Base-by-base conservation (phyloP, 352 stramenopile genomes). In the Globisporangium iwayamae region DNA sequence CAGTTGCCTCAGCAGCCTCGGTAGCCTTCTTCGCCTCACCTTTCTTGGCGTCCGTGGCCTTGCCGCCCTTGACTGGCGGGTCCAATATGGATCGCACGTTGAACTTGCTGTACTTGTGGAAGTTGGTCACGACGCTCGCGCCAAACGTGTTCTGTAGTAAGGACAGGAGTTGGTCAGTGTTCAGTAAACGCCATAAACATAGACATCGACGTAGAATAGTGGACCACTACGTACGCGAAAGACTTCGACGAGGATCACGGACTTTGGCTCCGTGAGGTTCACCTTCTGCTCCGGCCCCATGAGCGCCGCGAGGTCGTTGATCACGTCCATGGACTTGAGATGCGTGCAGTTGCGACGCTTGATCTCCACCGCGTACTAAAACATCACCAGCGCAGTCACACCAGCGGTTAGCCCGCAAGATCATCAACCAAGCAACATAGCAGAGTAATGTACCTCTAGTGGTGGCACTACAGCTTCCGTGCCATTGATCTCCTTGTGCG, bases 331-430 rank as follows among this genome's bases (percentile, higher is more conserved):
- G 25, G 76, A 81, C 52, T 83, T 81, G 20, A 93, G 66, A 30
- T 86, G 78, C 11, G 76, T 87, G 66, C 82, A 93, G 64, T 91
- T 93, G 25, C 84, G 82, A 32, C 83, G 80, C 71, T 91, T 91
- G 56, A 93, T 83, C 60, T 93, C 84, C 14, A 93, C 82, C 2
- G 80, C 72, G 50, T 78, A 85, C 69, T 78, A 28, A 28, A 9
- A 5, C 60, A 4, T 13, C 51, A 57, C 8, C 55, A 60, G 22
- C 57, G 50, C 10, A 45, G 56, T n/a, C 16, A 56, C 3, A 18
- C 14, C 20, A 16, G 18, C 8, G 43, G 57, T 36, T 25, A 57
- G 48, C 28, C 7, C n/a, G 18, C 13, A 34, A 28, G 25, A 2
- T 28, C 25, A 28, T 28, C 1, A 28, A 28, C 25, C 25, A 28